phyloP scores from a whole-genome alignment of 306 rosid genomes.

The Vigna nakashimae region DNA sequence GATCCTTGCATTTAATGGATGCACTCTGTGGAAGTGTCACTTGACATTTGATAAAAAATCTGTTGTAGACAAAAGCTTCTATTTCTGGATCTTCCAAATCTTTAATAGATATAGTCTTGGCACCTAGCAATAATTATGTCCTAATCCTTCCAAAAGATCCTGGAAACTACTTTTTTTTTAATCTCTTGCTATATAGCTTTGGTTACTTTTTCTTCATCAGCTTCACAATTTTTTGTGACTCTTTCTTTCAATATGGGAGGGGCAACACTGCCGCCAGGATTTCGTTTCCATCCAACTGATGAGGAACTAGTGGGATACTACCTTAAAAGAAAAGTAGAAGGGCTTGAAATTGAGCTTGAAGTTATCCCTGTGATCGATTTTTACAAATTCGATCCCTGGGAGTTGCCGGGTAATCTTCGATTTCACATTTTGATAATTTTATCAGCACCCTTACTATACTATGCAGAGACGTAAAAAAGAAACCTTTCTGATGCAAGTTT shows the following conservation, averaged over 20 bases:
- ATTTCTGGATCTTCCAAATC: conserved; percentile 86
- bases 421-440: conserved; percentile 4
- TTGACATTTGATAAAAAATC: conserved; percentile 59
- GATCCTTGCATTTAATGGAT: conserved; percentile 65
- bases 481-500: conserved; percentile 4
- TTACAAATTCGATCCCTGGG: conserved; percentile 95
- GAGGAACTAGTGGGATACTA: conserved; percentile 88
- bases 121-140: conserved; percentile 46
- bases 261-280: conserved; percentile 80
- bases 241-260: conserved; percentile 41
- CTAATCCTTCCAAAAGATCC: conserved; percentile 21
- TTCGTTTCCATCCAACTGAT: conserved; percentile 92
- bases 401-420: conserved; percentile 78
- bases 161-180: conserved; percentile 3
- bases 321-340: conserved; percentile 83
- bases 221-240: neutral
- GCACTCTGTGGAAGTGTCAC: conserved; percentile 59
- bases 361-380: conserved; percentile 86
- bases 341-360: conserved; percentile 89
- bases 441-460: neutral
- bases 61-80: conserved; percentile 65
- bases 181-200: conserved; percentile 30
- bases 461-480: neutral
- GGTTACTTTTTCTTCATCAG: conserved; percentile 22
- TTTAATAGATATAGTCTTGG: conserved; percentile 63